Evolutionary conservation across 306 rosid species (phyloP), one percentile per base, ranked within the genome.

Genomic region (Prunus davidiana): DNA sequence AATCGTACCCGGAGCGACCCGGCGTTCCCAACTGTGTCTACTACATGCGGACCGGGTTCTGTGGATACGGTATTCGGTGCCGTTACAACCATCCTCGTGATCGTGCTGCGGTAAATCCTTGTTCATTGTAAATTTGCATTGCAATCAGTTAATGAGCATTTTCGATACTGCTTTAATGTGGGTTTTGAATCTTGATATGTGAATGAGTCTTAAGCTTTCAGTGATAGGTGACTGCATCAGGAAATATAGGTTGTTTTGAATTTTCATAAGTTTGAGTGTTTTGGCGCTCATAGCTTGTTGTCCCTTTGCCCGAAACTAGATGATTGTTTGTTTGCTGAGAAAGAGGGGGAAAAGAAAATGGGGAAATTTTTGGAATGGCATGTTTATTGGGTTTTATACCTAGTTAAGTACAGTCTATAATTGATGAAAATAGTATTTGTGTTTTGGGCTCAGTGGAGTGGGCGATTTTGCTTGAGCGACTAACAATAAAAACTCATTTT

Each of bases 21-120:
- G 89, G 93, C 6, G 95, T 82, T 0, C 89, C 98, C 8, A 90
- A 85, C 81, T 93, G 96, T 79, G 96, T 83, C 19, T 93, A 90
- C 82, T 93, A 93, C 67, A 91, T 93, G 96, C 80, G 98, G 27
- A 91, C 93, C 3, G 96, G 98, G 28, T 88, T 79, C 82, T 93
- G 98, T 77, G 98, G 96, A 41, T 93, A 91, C 70, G 98, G 96
- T 76, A 62, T 72, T 63, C 85, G 98, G 85, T 93, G 98, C 62
- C 93, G 98, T 14, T 91, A 87, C 88, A 89, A 81, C 83, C 98
- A 93, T 55, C 98, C 96, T 32, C 98, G 84, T 71, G 96, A 93
- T 81, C 96, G 98, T 43, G 91, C 84, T 22, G 95, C 96, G 88
- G 98, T 93, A 88, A 82, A 18, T 27, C 12, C 74, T 82, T 58